Base-by-base conservation (phyloP, 2,329 filamentous ascomycete species). In the Diaporthe batatas region DNA sequence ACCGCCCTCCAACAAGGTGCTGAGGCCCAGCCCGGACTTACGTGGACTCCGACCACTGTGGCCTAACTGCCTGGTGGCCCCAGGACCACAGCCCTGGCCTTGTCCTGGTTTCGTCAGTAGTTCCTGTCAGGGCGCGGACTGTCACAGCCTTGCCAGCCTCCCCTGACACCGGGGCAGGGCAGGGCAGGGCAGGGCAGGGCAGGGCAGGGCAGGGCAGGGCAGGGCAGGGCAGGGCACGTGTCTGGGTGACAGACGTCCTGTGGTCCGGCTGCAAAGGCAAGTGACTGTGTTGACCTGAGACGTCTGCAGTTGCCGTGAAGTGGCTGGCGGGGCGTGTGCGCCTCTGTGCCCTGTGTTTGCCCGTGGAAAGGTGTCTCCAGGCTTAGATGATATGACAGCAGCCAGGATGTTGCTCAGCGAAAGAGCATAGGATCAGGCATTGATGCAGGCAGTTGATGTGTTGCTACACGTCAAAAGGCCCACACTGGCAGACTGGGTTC, bases 71-170 rank as follows among this genome's bases (percentile, higher is more conserved):
- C 44, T 51, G 29, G 44, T 51, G 29, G 44, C 32, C 29, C 21
- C 53, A 34, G 21, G 51, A 70, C 32, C 51, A 51, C 53, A 59
- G 68, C 54, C 68, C 54, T 70, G 68, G 68, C 54, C 54, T 25
- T 57, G 68, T 59, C 42, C 16, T 55, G 39, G 39, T 47, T 70
- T 70, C 68, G 55, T 59, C 54, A 58, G 59, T 42, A 49, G 72
- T 62, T 72, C 72, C 54, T 68, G 62, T 57, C 70, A 49, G 18
- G 72, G 62, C 62, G 69, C 69, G 54, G 69, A 65, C 44, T 67
- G 62, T 67, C 47, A 57, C 58, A 59, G 62, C 62, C 53, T 58
- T 53, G 53, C 25, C 47, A 53, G 54, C 62, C 25, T 57, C 39
- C 64, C 47, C 49, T 55, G 64, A 64, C 68, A 73, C 34, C 14